Evolutionary conservation across 1,284 basidiomycete genomes (phyloP), one percentile per base, ranked within the genome.

Genomic region (Erythrobasidium hasegawianum): DNA sequence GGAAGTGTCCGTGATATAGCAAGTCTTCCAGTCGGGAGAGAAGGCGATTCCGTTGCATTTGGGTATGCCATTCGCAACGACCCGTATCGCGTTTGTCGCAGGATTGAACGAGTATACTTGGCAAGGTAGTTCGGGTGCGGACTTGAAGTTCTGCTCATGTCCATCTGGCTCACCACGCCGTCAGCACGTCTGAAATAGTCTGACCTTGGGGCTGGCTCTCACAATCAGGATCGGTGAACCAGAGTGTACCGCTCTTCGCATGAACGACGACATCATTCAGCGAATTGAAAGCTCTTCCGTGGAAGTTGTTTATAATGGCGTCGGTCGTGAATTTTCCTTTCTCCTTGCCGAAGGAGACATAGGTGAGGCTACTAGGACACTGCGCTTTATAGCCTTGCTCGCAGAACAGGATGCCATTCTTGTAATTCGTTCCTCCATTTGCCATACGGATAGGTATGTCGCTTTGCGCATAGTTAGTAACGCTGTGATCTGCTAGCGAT

Each of bases 51-150:
- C 87, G 75, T 86, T 86, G 58, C 80, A 76, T 66, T 75, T 72
- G 47, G 73, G 66, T 71, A 88, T 85, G 33, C 84, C 84, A 69
- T 87, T 86, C 0, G 87, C 86, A 2, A 88, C 85, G 2, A 87
- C 85, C 4, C 82, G 81, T 1, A 90, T 82, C 16, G 80, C 77
- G 9, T 86, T 82, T 0, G 84, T 86, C 9, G 79, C 79, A 10
- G 84, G 83, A 72, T 88, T 83, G 69, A 88, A 84, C 11, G 85
- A 81, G 72, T 89, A 90, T 1, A 89, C 86, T 72, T 89, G 87
- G 54, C 82, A 84, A 2, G 86, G 87, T 45, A 89, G 75, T 45
- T 83, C 79, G 1, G 86, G 86, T 0, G 76, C 70, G 0, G 85
- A 83, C 57, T 87, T 83, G 80, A 89, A 90, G 57, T 81, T 77